These are phyloP conservation scores for Penicillium maclennaniae DNA, from an alignment of 495 filamentous ascomycete species.

Conservation along the genomic window DNA sequence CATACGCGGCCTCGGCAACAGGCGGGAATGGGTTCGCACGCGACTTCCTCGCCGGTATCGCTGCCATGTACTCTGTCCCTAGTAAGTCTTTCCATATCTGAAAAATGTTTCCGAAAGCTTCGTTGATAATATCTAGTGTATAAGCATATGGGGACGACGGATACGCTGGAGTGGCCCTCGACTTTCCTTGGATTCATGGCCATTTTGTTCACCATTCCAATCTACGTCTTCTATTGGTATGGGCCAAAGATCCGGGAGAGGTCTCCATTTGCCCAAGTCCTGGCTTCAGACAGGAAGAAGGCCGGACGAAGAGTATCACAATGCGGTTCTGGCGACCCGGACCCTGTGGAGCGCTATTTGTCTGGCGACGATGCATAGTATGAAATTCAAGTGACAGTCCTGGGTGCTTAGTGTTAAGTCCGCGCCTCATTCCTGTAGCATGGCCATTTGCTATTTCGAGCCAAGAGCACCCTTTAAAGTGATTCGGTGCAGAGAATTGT, in stretches of 20 bases:
- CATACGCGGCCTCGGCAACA: conserved; percentile 73
- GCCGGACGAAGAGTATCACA: conserved; percentile 23
- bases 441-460: background rate
- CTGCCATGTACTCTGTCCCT: conserved; percentile 46
- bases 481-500: background rate
- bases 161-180: conserved; percentile 37
- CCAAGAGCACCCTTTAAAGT: background rate
- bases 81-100: conserved; percentile 15
- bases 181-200: conserved; percentile 42
- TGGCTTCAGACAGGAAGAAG: conserved; percentile 27
- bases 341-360: conserved; percentile 29
- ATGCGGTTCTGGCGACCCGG: conserved; percentile 29
- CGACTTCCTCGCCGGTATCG: conserved; percentile 46
- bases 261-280: conserved; percentile 42
- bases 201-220: conserved; percentile 44
- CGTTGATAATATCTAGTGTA: conserved; percentile 23
- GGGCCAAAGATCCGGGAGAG: conserved; percentile 40
- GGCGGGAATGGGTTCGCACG: conserved; percentile 61
- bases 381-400: no score
- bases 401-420: background rate
- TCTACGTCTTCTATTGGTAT: conserved; percentile 49
- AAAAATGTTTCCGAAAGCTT: background rate
- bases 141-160: conserved; percentile 27
- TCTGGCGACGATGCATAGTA: background rate
- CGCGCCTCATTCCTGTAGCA: background rate